These are phyloP conservation scores for Cetraspora pellucida DNA, from an alignment of 192 early-diverging fungal species.

Conservation along the genomic window DNA sequence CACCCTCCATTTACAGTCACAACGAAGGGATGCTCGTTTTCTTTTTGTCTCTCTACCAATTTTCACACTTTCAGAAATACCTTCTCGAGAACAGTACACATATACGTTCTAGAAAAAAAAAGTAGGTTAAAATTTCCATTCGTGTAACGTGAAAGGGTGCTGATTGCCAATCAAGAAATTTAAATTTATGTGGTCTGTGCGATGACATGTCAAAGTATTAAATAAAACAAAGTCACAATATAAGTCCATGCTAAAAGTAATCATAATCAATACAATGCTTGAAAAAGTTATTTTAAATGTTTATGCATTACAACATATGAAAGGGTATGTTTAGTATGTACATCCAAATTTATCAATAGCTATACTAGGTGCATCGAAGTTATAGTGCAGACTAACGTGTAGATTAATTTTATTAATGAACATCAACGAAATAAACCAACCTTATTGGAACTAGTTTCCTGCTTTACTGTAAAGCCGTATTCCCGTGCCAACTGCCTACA, in stretches of 20 bases:
- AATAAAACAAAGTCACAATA: too few species aligned
- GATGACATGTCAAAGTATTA: too few species aligned
- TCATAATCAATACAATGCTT: too few species aligned
- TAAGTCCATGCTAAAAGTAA: too few species aligned
- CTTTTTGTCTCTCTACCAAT: slow-evolving; percentile 56
- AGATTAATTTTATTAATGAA: too few species aligned
- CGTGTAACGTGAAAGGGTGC: too few species aligned
- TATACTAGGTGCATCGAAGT: slow-evolving; percentile 17
- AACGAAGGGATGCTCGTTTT: slow-evolving; percentile 56
- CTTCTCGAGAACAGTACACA: slow-evolving; percentile 63
- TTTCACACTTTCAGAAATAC: slow-evolving; percentile 55
- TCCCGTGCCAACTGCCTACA: slow-evolving; percentile 52
- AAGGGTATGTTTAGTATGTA: too few species aligned
- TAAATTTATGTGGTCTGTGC: too few species aligned
- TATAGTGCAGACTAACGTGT: neutral
- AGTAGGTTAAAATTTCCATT: neutral
- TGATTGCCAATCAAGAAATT: too few species aligned
- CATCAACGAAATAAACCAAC: slow-evolving; percentile 34
- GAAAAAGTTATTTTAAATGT: too few species aligned
- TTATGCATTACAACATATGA: too few species aligned
- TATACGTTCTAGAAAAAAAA: slow-evolving; percentile 53
- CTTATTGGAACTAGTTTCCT: slow-evolving; percentile 61
- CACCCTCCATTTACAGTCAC: slow-evolving; percentile 64
- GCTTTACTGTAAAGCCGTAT: slow-evolving; percentile 60
- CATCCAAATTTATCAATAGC: too few species aligned